phyloP scores from a whole-genome alignment of 2,329 filamentous ascomycete genomes.

The Clarireedia sp. region DNA sequence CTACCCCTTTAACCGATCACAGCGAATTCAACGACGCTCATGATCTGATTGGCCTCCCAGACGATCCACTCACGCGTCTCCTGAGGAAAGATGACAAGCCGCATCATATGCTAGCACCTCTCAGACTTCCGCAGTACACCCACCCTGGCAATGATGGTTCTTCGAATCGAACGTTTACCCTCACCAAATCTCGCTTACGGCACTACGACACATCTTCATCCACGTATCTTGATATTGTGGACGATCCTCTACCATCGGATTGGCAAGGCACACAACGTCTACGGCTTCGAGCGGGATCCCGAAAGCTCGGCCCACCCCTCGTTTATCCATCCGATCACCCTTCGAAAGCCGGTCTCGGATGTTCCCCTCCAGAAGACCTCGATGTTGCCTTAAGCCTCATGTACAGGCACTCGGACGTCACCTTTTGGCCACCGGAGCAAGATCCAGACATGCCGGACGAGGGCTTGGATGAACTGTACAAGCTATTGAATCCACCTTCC shows the following conservation, averaged over 20 bases:
- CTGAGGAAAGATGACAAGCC: conserved; percentile 28
- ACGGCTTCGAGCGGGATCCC: conserved; percentile 42
- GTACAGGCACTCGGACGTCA: conserved; percentile 18
- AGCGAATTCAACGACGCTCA: neutral
- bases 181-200: conserved; percentile 46
- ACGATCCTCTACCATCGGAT: conserved; percentile 37
- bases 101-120: conserved; percentile 31
- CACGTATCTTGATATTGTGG: conserved; percentile 53
- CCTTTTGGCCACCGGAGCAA: conserved; percentile 32
- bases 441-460: conserved; percentile 17
- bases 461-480: conserved; percentile 31
- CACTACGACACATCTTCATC: conserved; percentile 45
- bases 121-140: conserved; percentile 36
- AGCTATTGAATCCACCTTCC: conserved; percentile 34
- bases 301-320: conserved; percentile 31
- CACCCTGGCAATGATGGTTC: conserved; percentile 42
- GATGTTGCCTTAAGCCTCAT: conserved; percentile 20
- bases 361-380: conserved; percentile 12
- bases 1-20: neutral
- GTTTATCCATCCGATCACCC: neutral
- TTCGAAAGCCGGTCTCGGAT: conserved; percentile 12
- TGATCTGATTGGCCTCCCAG: conserved; percentile 15
- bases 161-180: conserved; percentile 37
- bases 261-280: conserved; percentile 32
- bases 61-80: conserved; percentile 21